phyloP scores from a whole-genome alignment of 495 filamentous ascomycete genomes.

The Schizothecium vesticola region DNA sequence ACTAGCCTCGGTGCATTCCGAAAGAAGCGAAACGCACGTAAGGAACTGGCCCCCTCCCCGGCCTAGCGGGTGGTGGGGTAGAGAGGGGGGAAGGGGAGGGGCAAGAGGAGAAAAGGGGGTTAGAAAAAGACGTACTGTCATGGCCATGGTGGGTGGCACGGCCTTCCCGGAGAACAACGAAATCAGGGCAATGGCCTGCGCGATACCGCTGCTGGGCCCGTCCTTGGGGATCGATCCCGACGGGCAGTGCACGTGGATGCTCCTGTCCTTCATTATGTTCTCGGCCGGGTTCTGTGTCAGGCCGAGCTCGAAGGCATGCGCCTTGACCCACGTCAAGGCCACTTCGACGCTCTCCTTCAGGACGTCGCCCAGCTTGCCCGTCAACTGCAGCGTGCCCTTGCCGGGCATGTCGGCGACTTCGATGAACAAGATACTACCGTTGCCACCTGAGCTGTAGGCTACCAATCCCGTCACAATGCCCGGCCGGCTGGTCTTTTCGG shows the following conservation, averaged over 20 bases:
- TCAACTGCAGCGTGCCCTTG: conserved; percentile 87
- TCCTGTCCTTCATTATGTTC: conserved; percentile 93
- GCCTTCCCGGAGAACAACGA: conserved; percentile 84
- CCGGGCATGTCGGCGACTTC: conserved; percentile 98
- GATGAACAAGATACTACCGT: conserved; percentile 96
- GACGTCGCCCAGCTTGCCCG: conserved; percentile 95
- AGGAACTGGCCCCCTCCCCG: conserved; percentile 1
- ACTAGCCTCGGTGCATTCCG: neutral
- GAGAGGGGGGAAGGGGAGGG: neutral
- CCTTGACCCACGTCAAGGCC: conserved; percentile 91
- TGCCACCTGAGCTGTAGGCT: conserved; percentile 88
- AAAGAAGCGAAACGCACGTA: conserved; percentile 17
- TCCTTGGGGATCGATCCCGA: conserved; percentile 94
- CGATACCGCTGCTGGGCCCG: conserved; percentile 80
- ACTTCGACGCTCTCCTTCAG: conserved; percentile 97
- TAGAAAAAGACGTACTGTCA: conserved; percentile 57
- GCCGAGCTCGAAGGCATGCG: conserved; percentile 87
- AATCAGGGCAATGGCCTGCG: conserved; percentile 89
- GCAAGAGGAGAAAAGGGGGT: conserved; percentile 1
- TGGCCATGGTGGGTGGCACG: conserved; percentile 88
- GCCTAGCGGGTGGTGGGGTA: neutral
- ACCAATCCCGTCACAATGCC: conserved; percentile 96
- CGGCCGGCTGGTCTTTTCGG: conserved; percentile 78
- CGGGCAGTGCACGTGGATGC: conserved; percentile 94
- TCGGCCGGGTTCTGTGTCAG: conserved; percentile 73